Conservation (phyloP, 169 alveolate genomes). For the Plasmodium cynomolgi region DNA sequence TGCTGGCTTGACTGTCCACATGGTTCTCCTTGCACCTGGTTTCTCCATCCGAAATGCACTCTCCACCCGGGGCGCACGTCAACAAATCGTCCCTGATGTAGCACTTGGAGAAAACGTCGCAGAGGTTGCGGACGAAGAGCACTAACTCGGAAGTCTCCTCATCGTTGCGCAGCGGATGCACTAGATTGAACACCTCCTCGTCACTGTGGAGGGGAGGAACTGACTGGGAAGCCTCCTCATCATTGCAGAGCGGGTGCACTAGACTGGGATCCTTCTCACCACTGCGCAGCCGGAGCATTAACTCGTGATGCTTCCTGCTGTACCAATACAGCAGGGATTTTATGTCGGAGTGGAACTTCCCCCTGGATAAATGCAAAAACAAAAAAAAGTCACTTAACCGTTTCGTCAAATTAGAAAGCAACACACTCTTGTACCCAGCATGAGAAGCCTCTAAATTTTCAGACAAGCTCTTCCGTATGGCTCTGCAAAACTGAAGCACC, state of each 20-base stretch:
- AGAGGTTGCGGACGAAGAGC: background rate
- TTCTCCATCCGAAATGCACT: background rate
- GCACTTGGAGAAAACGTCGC: background rate
- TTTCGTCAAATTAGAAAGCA: slow-evolving; percentile 1
- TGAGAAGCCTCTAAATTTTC: background rate
- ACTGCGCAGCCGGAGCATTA: background rate
- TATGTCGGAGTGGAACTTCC: slow-evolving; percentile 12
- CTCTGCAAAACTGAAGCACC: slow-evolving; percentile 21
- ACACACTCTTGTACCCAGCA: background rate
- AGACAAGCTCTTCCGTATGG: background rate
- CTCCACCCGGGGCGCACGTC: background rate
- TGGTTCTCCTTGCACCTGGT: background rate
- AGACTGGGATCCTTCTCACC: no score
- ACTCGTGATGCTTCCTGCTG: background rate
- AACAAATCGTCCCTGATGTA: background rate
- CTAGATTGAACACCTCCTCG: no score
- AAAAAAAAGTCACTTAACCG: slow-evolving; percentile 18
- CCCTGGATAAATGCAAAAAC: slow-evolving; percentile 19
- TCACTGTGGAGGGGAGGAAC: no score
- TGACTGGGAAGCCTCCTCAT: background rate
- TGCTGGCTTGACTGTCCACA: background rate
- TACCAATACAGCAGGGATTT: background rate
- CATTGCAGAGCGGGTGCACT: background rate
- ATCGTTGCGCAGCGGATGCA: background rate
- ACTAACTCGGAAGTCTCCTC: background rate